A percentile compares a stretch with the other conserved stretches of the same genome.
Evolutionary conservation across 2,329 filamentous ascomycete species (phyloP).

Genomic region (Cyphellophora attinorum): DNA sequence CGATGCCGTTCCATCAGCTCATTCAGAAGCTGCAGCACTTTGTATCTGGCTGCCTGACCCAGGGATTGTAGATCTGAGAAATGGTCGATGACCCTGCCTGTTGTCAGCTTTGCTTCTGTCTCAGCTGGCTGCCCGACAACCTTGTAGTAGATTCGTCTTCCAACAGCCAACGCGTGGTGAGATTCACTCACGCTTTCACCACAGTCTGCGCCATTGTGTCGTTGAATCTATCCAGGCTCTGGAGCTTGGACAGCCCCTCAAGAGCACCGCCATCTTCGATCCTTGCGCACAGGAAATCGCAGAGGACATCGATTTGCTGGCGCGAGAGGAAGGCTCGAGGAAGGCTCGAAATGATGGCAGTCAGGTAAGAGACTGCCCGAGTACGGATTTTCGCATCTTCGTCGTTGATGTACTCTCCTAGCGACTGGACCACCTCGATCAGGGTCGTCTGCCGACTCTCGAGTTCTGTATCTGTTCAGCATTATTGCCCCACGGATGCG

Average conservation of each 20-base stretch:
- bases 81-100: constrained; percentile 37
- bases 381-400: constrained; percentile 51
- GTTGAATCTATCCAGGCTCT: constrained; percentile 52
- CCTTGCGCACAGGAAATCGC: constrained; percentile 55
- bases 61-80: constrained; percentile 51
- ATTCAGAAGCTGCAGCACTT: constrained; percentile 53
- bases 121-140: constrained; percentile 12
- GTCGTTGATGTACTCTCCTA: constrained; percentile 59
- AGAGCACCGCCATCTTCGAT: constrained; percentile 55
- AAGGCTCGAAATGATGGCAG: constrained; percentile 35
- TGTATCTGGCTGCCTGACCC: constrained; percentile 55
- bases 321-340: constrained; percentile 47
- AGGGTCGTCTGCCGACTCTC: constrained; percentile 51
- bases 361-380: constrained; percentile 44
- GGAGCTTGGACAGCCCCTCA: constrained; percentile 48
- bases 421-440: constrained; percentile 52
- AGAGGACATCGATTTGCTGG: constrained; percentile 54
- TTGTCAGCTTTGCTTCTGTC: constrained; percentile 3
- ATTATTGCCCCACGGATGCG: constrained; percentile 2
- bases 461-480: constrained; percentile 36
- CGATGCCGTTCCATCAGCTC: constrained; percentile 53
- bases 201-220: constrained; percentile 44
- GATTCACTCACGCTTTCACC: constrained; percentile 39
- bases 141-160: constrained; percentile 9
- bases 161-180: constrained; percentile 13